Base-by-base conservation (phyloP, 164 flowering plant species). In the Magnolia officinalis region DNA sequence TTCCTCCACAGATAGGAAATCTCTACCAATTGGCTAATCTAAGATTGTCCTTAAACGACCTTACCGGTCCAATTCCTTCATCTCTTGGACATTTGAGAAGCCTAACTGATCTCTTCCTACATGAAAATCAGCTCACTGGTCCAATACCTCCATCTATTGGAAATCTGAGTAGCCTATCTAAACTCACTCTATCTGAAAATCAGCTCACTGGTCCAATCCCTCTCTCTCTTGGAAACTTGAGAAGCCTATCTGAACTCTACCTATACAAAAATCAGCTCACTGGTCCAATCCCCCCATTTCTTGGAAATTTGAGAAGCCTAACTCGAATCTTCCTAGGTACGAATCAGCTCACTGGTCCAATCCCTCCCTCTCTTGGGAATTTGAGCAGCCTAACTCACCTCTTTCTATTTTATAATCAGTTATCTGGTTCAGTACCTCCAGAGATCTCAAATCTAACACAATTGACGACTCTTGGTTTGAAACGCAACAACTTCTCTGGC, bases 1-100 rank as follows among this genome's bases (percentile, higher is more conserved):
- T 65, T 23, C 31, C 31, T 2, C 4, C 67, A n/a, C 11, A 65
- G 26, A 1, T 65, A 7, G 67, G 31, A 11, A 65, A 65, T 16
- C 61, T 55, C 61, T 73, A 78, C 10, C 69, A 75, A 26, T 50
- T 87, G 20, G 63, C 61, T 0, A 61, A 49, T 19, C 77, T 87
- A 7, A 74, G 63, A 66, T 77, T 87, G 23, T 73, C 59, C 26
- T 78, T 81, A 1, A 91, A 90, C 72, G n/a, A 79, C 1, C 73
- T 90, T 73, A 72, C 63, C 0, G 91, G 93, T 37, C 59, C 64
- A 2, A 85, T 89, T 66, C 92, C 93, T 1, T 14, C 16, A 50
- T 83, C 82, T 71, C 65, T 90, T 37, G 82, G 78, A 2, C 66
- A 80, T n/a, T 76, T 80, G 31, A 59, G 31, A 0, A 13, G 26